Conservation (phyloP, 2,329 filamentous ascomycete genomes). For the Nothomitra cinnamomea region DNA sequence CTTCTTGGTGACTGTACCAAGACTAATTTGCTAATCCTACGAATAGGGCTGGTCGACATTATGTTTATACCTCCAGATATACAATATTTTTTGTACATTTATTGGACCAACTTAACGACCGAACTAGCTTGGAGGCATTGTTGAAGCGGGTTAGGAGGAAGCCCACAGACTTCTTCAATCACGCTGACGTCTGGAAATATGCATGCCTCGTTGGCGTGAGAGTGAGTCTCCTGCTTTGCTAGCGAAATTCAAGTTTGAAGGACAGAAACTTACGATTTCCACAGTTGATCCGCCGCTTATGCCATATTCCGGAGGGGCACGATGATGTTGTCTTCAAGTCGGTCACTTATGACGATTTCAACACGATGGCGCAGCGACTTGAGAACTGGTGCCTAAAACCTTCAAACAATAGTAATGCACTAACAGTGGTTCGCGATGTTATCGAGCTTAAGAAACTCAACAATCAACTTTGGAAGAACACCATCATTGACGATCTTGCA, state of each 20-base stretch:
- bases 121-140: conserved; percentile 58
- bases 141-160: conserved; percentile 68
- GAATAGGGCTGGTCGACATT: conserved; percentile 57
- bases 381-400: conserved; percentile 39
- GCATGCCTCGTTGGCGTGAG: conserved; percentile 40
- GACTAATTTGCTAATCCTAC: not conserved
- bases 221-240: conserved; percentile 18
- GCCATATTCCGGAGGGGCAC: conserved; percentile 39
- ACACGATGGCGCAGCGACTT: conserved; percentile 38
- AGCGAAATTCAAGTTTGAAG: conserved; percentile 14
- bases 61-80: conserved; percentile 81
- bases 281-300: conserved; percentile 38
- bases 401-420: conserved; percentile 27
- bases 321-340: conserved; percentile 49
- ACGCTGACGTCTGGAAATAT: conserved; percentile 44
- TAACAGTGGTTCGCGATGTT: conserved; percentile 48
- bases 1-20: not conserved
- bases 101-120: conserved; percentile 57
- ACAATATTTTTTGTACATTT: conserved; percentile 65
- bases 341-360: conserved; percentile 48
- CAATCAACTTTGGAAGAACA: conserved; percentile 68
- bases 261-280: conserved; percentile 16
- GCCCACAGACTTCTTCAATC: conserved; percentile 54
- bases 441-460: conserved; percentile 66
- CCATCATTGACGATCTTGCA: conserved; percentile 81